Evolutionary conservation across 352 stramenopile species (phyloP).

Genomic region (Phytophthora sansomeana): DNA sequence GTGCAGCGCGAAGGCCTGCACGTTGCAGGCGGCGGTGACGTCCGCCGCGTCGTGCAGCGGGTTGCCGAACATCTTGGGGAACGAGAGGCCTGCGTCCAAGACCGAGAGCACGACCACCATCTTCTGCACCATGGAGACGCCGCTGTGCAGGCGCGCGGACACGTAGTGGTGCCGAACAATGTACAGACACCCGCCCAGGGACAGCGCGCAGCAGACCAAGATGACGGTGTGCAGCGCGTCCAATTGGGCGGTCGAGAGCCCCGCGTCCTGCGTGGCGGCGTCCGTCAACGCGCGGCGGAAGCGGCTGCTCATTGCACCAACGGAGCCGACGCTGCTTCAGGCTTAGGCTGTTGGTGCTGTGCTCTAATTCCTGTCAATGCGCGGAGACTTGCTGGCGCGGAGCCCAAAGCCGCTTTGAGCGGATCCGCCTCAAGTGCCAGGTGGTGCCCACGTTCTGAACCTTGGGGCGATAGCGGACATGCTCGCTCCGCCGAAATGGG

Average conservation of each 20-base stretch:
- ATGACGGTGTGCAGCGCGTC: slow-evolving; percentile 46
- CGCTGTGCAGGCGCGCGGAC: slow-evolving; percentile 36
- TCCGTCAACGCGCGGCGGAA: slow-evolving; percentile 2
- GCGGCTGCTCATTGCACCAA: slow-evolving; percentile 27
- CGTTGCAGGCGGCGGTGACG: slow-evolving; percentile 42
- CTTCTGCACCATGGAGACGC: slow-evolving; percentile 64
- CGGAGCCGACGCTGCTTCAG: slow-evolving; percentile 15
- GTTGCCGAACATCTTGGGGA: slow-evolving; percentile 63
- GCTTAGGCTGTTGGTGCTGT: not conserved
- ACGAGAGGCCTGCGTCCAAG: slow-evolving; percentile 54
- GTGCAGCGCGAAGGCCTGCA: slow-evolving; percentile 63
- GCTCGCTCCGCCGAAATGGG: slow-evolving; percentile 4
- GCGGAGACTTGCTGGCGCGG: not conserved
- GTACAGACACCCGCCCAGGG: slow-evolving; percentile 54
- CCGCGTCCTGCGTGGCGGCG: not conserved
- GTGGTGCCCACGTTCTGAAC: slow-evolving; percentile 12
- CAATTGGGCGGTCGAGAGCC: slow-evolving; percentile 40
- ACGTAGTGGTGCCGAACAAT: slow-evolving; percentile 59
- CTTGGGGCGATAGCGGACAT: slow-evolving; percentile 11
- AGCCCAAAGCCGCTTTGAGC: slow-evolving; percentile 5
- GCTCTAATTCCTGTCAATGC: no score
- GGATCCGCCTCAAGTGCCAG: slow-evolving; percentile 6
- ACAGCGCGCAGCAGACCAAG: slow-evolving; percentile 48
- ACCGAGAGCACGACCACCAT: slow-evolving; percentile 81
- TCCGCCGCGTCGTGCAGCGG: slow-evolving; percentile 28